Conservation (phyloP, 1,284 basidiomycete genomes). For the Cutaneotrichosporon mucoides region DNA sequence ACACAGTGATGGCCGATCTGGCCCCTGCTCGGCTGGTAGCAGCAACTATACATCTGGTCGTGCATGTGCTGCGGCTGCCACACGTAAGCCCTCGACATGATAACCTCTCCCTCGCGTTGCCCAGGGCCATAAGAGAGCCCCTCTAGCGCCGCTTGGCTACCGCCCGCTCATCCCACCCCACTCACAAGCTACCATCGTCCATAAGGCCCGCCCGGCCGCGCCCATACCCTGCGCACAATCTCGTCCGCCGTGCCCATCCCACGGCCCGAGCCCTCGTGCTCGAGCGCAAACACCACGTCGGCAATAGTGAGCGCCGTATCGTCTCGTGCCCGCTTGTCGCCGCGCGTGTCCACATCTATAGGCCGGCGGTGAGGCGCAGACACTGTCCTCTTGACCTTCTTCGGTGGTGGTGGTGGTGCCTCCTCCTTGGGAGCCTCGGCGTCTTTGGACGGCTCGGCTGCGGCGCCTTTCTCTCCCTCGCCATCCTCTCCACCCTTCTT, state of each 20-base stretch:
- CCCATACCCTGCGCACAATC: constrained; percentile 27
- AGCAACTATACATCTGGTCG: background rate
- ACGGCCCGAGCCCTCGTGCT: constrained; percentile 31
- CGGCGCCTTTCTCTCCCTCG: background rate
- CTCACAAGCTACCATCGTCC: constrained; percentile 12
- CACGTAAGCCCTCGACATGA: background rate
- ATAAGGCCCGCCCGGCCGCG: constrained; percentile 30
- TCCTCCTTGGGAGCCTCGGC: background rate
- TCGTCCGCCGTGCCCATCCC: constrained; percentile 33
- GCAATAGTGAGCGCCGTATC: constrained; percentile 37
- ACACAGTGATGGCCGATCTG: no score
- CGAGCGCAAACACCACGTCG: constrained; percentile 43
- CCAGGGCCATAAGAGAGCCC: background rate
- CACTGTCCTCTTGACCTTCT: constrained; percentile 14
- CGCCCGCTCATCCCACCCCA: background rate
- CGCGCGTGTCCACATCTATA: constrained; percentile 12
- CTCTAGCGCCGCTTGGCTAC: no score
- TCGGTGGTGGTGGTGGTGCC: constrained; percentile 17
- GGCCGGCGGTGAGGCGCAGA: constrained; percentile 14
- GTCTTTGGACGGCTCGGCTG: background rate
- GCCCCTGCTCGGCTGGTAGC: no score
- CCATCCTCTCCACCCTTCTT: constrained; percentile 22
- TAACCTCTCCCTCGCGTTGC: background rate
- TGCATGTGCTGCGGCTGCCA: background rate
- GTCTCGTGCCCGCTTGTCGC: constrained; percentile 26